Evolutionary conservation across 441 rosid species (phyloP).

Genomic region (Oxalis stricta): DNA sequence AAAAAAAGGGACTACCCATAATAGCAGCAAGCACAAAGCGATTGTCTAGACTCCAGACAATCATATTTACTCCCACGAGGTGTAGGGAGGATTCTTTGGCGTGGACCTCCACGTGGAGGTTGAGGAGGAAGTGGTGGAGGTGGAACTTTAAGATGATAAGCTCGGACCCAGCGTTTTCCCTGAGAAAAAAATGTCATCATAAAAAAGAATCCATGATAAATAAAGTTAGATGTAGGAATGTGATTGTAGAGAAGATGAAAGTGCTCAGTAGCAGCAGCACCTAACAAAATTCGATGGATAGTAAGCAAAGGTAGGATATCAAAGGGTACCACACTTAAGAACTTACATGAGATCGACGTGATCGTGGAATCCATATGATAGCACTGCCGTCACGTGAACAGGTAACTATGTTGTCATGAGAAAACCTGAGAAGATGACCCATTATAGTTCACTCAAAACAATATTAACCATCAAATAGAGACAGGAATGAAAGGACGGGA

Average conservation of each 20-base stretch:
- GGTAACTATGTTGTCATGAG: constrained; percentile 90
- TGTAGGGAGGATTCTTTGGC: constrained; percentile 93
- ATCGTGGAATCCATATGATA: constrained; percentile 92
- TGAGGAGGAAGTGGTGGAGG: constrained; percentile 97
- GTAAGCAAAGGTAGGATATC: background rate
- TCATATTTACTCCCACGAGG: constrained; percentile 99
- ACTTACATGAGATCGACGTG: constrained; percentile 82
- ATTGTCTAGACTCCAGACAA: constrained; percentile 96
- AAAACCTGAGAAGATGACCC: constrained; percentile 42
- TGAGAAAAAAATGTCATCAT: constrained; percentile 16
- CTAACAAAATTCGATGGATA: background rate
- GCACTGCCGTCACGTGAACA: constrained; percentile 99
- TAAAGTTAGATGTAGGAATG: background rate
- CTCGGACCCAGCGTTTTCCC: constrained; percentile 92
- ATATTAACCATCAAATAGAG: background rate
- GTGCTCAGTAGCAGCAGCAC: too few relatives aligned
- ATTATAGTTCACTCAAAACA: background rate
- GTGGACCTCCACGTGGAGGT: constrained; percentile 98
- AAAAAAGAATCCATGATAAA: background rate
- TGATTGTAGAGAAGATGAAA: too few relatives aligned
- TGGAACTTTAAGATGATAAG: constrained; percentile 97
- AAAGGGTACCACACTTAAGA: constrained; percentile 5
- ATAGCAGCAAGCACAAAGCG: constrained; percentile 99
- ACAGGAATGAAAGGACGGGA: background rate
- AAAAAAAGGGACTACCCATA: constrained; percentile 52